Evolutionary conservation across 345 rosid species (phyloP).

Genomic region (Eucalyptus rudis): DNA sequence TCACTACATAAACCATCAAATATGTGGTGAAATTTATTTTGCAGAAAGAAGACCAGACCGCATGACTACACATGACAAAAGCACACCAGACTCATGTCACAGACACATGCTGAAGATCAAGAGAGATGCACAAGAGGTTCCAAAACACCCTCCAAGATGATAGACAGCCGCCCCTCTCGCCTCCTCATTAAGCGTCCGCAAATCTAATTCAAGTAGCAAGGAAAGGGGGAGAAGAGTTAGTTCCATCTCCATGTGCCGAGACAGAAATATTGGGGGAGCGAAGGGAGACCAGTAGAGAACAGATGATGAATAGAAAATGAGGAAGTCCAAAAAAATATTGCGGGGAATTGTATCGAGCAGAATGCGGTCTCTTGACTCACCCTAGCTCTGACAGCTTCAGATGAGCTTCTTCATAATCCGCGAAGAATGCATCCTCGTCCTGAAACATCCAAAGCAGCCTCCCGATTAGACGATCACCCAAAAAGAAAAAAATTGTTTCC

Average conservation of each 20-base stretch:
- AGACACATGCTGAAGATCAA: background rate
- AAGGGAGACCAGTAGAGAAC: background rate
- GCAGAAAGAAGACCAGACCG: background rate
- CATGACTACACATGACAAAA: background rate
- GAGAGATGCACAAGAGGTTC: background rate
- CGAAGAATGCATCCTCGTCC: slow-evolving; percentile 79
- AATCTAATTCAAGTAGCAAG: background rate
- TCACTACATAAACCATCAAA: background rate
- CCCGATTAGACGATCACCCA: background rate
- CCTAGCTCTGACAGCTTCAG: slow-evolving; percentile 76
- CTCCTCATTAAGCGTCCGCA: slow-evolving; percentile 14
- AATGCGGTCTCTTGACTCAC: slow-evolving; percentile 2
- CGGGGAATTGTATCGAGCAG: background rate
- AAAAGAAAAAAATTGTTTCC: background rate
- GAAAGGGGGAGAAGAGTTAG: background rate
- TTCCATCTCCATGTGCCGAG: background rate
- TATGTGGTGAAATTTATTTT: background rate
- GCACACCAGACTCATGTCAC: background rate
- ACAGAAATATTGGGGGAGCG: background rate
- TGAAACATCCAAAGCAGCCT: background rate
- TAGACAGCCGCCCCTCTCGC: background rate
- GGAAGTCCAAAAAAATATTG: background rate
- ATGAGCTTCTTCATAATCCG: slow-evolving; percentile 61
- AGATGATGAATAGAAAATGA: background rate
- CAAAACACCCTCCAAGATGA: background rate